Evolutionary conservation across 306 rosid species (phyloP), one percentile per base, ranked within the genome.

Genomic region (Prunus armeniaca): DNA sequence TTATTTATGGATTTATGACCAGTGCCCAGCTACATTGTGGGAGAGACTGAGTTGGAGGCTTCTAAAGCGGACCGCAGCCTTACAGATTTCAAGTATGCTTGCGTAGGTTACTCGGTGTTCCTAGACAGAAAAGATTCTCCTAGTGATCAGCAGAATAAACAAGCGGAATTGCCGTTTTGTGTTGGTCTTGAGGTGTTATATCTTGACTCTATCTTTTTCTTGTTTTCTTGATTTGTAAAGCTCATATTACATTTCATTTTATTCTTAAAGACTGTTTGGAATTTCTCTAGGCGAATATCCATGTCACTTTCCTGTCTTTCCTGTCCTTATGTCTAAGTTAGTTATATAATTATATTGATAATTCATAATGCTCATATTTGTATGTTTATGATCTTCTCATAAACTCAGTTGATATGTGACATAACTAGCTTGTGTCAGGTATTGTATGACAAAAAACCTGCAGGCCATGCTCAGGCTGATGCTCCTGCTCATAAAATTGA

Each of bases 51-150:
- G 82, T 78, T 86, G 85, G 91, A 89, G 84, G 93, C 93, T 75
- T 83, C 91, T 8, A 89, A 88, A 87, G 87, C 90, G 51, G 98
- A 90, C 73, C 89, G 91, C 58, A 89, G 80, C 69, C 88, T 88
- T 77, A 49, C 84, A 19, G 89, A 88, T 87, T 92, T 95, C 84
- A 90, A 87, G 84, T 95, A 95, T 78, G 97, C 90, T 28, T 95
- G 98, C 54, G 72, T 89, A 58, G 99, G 99, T 75, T 92, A 95
- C 86, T 92, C 99, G 2, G 91, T 95, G 61, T 89, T 81, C 88
- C 62, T 92, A 66, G 88, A 90, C 85, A 89, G 90, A 65, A 87
- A 90, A 72, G 86, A 81, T 50, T 80, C 97, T 74, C 24, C 90
- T 52, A 74, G 81, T 58, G 91, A 83, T 64, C 73, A 78, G 0